phyloP scores from a whole-genome alignment of 768 basidiomycete genomes.

The Pulveroboletus frians region DNA sequence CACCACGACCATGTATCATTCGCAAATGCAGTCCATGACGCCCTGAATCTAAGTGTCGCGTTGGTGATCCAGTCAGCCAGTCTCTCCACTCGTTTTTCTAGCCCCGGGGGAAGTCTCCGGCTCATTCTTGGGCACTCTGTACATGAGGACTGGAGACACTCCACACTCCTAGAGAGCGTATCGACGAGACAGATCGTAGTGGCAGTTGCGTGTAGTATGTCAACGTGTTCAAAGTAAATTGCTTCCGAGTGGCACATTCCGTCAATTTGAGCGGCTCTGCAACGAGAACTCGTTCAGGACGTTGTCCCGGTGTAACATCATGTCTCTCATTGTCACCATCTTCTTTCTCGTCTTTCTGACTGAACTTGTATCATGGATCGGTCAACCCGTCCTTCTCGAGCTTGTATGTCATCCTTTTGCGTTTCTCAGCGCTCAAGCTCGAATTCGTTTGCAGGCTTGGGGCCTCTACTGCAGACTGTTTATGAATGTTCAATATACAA shows the following conservation, averaged over 20 bases:
- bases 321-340: conserved; percentile 79
- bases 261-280: conserved; percentile 1
- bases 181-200: too few species aligned
- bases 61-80: too few species aligned
- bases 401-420: conserved; percentile 47
- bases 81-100: too few species aligned
- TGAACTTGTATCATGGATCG: conserved; percentile 84
- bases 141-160: too few species aligned
- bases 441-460: conserved; percentile 54
- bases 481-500: conserved; percentile 46
- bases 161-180: too few species aligned
- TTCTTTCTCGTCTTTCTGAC: conserved; percentile 78
- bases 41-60: background rate
- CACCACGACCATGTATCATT: conserved; percentile 27
- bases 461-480: conserved; percentile 63
- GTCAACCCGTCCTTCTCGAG: conserved; percentile 77
- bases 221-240: conserved; percentile 13
- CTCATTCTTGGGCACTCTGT: too few species aligned
- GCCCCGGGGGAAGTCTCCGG: too few species aligned
- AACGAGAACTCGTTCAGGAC: background rate
- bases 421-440: conserved; percentile 2
- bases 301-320: conserved; percentile 25
- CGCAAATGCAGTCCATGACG: conserved; percentile 18
- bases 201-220: background rate
- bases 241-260: background rate